Percentiles rank a stretch among this genome's conserved stretches.
Evolutionary conservation across 371 early-diverging fungal species (phyloP).

Genomic region (Mucor circinelloides): DNA sequence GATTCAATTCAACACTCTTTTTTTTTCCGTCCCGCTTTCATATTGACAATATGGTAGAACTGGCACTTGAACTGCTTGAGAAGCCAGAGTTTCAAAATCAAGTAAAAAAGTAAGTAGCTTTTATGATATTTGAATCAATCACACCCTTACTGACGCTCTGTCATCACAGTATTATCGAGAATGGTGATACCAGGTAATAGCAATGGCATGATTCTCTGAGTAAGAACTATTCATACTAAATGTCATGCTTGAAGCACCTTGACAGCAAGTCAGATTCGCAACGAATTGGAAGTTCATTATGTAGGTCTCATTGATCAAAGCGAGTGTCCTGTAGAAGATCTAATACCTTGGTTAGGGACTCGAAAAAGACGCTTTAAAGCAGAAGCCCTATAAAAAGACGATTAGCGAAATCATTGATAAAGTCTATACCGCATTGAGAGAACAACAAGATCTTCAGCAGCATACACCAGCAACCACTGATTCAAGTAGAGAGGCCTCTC

Average conservation of each 20-base stretch:
- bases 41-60: background rate
- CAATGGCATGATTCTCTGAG: background rate
- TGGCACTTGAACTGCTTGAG: constrained; percentile 8
- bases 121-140: background rate
- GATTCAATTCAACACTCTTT: background rate
- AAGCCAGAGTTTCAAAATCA: background rate
- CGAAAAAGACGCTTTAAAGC: constrained; percentile 23
- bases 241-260: constrained; percentile 2
- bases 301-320: background rate
- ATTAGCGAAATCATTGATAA: constrained; percentile 30
- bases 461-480: background rate
- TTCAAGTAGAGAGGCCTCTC: background rate
- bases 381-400: constrained; percentile 29
- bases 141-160: background rate
- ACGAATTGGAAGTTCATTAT: constrained; percentile 8
- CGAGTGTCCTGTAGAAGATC: background rate
- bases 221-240: background rate
- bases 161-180: constrained; percentile 9
- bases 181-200: constrained; percentile 10
- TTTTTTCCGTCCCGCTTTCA: background rate
- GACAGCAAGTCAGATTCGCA: constrained; percentile 11
- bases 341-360: constrained; percentile 14
- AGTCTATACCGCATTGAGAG: constrained; percentile 4
- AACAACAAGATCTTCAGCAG: background rate
- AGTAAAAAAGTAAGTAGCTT: constrained; percentile 1